These are phyloP conservation scores for Epichloe sylvatica DNA, from an alignment of 2,329 filamentous ascomycete genomes.

Conservation along the genomic window DNA sequence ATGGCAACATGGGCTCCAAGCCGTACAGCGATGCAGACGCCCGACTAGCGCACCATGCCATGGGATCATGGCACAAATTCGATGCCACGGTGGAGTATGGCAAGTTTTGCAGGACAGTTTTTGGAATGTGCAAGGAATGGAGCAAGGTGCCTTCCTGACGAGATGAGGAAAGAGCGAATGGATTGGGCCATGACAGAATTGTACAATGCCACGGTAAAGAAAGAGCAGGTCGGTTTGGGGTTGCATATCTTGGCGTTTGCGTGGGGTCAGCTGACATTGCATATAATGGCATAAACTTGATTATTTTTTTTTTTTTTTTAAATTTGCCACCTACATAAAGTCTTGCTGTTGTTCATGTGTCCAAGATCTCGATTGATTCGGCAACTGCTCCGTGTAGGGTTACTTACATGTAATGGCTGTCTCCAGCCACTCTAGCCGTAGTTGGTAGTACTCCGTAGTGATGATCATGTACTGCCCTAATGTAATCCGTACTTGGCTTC, in stretches of 20 bases:
- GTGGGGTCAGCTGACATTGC: neutral
- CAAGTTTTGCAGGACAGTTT: constrained; percentile 13
- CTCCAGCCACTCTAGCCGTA: too few relatives aligned
- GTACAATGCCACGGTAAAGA: neutral
- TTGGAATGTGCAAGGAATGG: constrained; percentile 12
- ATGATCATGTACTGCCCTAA: too few relatives aligned
- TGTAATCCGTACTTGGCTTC: too few relatives aligned
- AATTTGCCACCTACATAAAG: too few relatives aligned
- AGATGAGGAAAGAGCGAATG: neutral
- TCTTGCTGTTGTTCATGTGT: too few relatives aligned
- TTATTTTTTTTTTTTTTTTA: neutral
- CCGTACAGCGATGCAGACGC: constrained; percentile 11
- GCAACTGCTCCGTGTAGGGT: too few relatives aligned
- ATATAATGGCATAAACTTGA: neutral
- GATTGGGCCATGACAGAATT: neutral
- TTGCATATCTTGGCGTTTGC: neutral
- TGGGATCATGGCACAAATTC: constrained; percentile 12
- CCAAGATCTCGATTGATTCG: too few relatives aligned
- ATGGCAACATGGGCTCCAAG: constrained; percentile 13
- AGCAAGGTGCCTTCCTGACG: constrained; percentile 8
- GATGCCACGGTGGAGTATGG: constrained; percentile 11
- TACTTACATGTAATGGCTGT: too few relatives aligned
- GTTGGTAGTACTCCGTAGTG: too few relatives aligned
- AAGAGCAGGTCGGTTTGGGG: neutral
- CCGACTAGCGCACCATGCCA: constrained; percentile 10